These are phyloP conservation scores for Colletotrichum noveboracense DNA, from an alignment of 2,329 filamentous ascomycete genomes.

Conservation along the genomic window DNA sequence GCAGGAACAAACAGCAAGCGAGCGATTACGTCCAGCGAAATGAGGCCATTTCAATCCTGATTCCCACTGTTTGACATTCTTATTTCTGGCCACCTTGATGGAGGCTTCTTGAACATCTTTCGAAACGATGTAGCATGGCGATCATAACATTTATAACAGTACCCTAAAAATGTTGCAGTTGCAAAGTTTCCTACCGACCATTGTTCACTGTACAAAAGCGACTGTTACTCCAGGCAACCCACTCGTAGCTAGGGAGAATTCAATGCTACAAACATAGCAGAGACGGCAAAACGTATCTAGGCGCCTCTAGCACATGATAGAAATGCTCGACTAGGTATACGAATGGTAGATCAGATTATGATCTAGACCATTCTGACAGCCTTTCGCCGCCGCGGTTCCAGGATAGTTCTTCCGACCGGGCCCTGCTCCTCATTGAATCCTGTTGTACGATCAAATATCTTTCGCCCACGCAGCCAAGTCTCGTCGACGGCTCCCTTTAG, in stretches of 20 bases:
- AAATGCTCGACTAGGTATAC: background rate
- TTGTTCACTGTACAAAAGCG: background rate
- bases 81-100: background rate
- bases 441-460: conserved; percentile 64
- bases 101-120: background rate
- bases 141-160: background rate
- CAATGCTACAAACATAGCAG: background rate
- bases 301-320: background rate
- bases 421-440: conserved; percentile 52
- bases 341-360: rapidly evolving
- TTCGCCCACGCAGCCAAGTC: conserved; percentile 82
- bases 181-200: rapidly evolving
- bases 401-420: conserved; percentile 61
- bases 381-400: conserved; percentile 43
- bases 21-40: background rate
- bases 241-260: rapidly evolving
- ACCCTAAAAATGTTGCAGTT: rapidly evolving
- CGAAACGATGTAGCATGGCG: background rate
- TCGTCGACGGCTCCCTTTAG: conserved; percentile 80
- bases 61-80: background rate
- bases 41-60: background rate
- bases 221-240: background rate
- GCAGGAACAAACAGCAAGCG: background rate
- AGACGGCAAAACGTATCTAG: background rate
- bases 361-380: background rate